Conservation (phyloP, 2,329 filamentous ascomycete genomes). For the Sporothrix variecibatus region DNA sequence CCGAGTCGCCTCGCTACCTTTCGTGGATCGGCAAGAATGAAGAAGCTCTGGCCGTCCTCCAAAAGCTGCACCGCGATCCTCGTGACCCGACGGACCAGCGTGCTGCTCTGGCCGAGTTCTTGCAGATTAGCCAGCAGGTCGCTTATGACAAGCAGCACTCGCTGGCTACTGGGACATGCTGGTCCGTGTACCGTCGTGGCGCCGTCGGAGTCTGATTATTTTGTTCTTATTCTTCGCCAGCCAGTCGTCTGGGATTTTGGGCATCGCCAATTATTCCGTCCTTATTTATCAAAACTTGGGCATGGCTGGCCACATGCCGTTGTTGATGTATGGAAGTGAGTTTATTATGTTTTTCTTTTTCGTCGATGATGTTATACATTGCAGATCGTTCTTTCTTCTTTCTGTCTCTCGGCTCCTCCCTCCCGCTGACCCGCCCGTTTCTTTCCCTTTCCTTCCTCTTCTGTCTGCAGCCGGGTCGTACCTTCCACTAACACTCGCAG, state of each 20-base stretch:
- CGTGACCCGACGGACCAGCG: background rate
- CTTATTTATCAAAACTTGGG: background rate
- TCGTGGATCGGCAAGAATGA: background rate
- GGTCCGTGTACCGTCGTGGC: background rate
- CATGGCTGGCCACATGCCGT: background rate
- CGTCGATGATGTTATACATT: too few species aligned
- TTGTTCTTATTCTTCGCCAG: background rate
- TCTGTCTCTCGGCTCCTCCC: too few species aligned
- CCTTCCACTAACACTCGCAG: background rate
- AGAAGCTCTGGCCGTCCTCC: background rate
- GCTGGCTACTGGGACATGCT: slow-evolving; percentile 1
- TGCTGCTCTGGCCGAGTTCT: background rate
- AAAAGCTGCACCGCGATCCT: background rate
- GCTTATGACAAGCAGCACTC: slow-evolving; percentile 3
- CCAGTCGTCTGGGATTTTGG: background rate
- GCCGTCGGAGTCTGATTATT: background rate
- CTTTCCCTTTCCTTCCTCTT: background rate
- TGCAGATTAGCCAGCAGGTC: background rate
- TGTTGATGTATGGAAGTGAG: background rate
- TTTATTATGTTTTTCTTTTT: background rate
- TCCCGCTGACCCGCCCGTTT: too few species aligned
- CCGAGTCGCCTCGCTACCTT: background rate
- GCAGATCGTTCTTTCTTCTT: background rate
- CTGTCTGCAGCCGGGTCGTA: too few species aligned
- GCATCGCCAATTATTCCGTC: background rate